Base-by-base conservation (phyloP, 495 filamentous ascomycete genomes). In the Neurospora tetrasperma region DNA sequence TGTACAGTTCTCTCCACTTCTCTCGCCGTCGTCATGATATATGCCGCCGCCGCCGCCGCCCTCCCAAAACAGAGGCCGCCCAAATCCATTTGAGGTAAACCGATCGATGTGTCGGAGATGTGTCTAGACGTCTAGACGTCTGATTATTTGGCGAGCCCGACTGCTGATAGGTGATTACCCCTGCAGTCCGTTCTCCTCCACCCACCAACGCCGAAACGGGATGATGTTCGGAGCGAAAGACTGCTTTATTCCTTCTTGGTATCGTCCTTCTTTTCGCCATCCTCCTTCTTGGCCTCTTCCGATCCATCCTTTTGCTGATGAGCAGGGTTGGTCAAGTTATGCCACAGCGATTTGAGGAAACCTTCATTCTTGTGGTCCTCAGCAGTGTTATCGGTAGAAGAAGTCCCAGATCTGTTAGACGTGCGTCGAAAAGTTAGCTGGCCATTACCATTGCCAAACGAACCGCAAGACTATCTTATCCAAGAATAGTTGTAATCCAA, bases 271-370 rank as follows among this genome's bases (percentile, higher is more conserved):
- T 80, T 78, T 71, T 74, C 42, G 48, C 77, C 71, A 39, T 75
- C 74, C 14, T 80, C 73, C 68, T 75, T 78, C 59, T 82, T 76
- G 35, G 70, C 12, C 6, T n/a, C 46, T 18, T 73, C 69, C 41
- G 69, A 69, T 4, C 74, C 71, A 31, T 76, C 69, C 48, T 79
- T 79, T 42, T 79, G 77, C 69, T 84, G 78, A 41, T 89, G 83
- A 42, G 88, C 86, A 69, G 90, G 88, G 75, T 93, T 90, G 68
- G 90, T 97, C 41, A 98, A 78, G 74, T 89, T 92, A 77, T 97
- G 91, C 94, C 94, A 98, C 66, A 94, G 88, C 20, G 89, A 90
- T 80, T 94, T 97, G 69, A 98, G 82, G 78, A 97, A 95, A 10
- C 94, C 92, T 82, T 96, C 92, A 75, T 90, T 86, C 81, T 91